phyloP scores from a whole-genome alignment of 2,329 filamentous ascomycete species.

The Davidsoniella virescens region DNA sequence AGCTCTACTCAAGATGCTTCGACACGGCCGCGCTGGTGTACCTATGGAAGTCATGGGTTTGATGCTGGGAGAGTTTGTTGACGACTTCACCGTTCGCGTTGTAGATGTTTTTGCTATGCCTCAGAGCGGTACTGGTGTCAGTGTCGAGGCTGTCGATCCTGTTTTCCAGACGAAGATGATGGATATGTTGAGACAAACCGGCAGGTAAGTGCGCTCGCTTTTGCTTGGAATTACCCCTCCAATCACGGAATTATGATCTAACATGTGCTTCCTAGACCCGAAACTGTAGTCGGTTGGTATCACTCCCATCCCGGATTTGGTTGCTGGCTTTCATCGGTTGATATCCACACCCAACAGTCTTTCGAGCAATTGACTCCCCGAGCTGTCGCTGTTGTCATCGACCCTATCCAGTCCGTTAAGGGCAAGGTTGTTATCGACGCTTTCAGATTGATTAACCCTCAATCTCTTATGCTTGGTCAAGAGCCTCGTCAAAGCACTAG shows the following conservation, averaged over 20 bases:
- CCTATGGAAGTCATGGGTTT: constrained; percentile 99
- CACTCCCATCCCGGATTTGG: constrained; percentile 98
- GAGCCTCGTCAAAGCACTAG: constrained; percentile 95
- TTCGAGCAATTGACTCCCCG: constrained; percentile 96
- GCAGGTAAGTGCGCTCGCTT: constrained; percentile 44
- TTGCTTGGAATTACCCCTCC: background rate
- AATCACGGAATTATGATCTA: background rate
- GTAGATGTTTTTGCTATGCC: constrained; percentile 99
- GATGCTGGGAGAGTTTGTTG: constrained; percentile 48
- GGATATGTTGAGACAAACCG: constrained; percentile 97
- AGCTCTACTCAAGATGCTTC: constrained; percentile 93
- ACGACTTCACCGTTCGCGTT: constrained; percentile 59
- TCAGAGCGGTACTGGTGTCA: constrained; percentile 93
- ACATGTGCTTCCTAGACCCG: constrained; percentile 43
- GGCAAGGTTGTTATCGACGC: constrained; percentile 99
- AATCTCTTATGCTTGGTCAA: constrained; percentile 94
- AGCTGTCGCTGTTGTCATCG: constrained; percentile 92
- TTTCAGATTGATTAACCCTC: constrained; percentile 95
- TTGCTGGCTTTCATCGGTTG: constrained; percentile 96
- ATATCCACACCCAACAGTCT: constrained; percentile 99
- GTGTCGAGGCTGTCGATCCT: constrained; percentile 93
- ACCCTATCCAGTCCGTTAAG: constrained; percentile 98
- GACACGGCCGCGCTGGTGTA: constrained; percentile 90
- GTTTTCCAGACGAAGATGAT: constrained; percentile 99
- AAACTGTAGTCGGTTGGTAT: constrained; percentile 98